Percentiles rank a stretch among this genome's conserved stretches.
These are phyloP conservation scores for Hygrophorus pudorinus DNA, from an alignment of 768 basidiomycete species.

Conservation along the genomic window DNA sequence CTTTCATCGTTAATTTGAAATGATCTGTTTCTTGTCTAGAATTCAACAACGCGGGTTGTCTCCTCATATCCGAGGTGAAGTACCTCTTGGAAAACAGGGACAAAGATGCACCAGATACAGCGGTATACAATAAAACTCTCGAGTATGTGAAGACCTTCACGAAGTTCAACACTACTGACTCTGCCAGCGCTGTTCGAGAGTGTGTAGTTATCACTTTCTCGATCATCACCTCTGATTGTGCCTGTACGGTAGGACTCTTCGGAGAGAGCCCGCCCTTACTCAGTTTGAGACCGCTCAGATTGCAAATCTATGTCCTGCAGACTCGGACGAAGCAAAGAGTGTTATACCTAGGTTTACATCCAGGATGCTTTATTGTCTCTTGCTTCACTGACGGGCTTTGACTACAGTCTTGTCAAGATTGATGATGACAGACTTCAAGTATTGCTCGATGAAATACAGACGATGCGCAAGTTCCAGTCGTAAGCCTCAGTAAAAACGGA, in stretches of 20 bases:
- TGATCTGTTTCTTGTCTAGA: constrained; percentile 31
- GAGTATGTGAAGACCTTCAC: constrained; percentile 90
- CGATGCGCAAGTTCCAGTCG: constrained; percentile 83
- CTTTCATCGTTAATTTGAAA: not conserved
- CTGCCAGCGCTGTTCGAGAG: constrained; percentile 82
- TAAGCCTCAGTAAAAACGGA: too few relatives aligned
- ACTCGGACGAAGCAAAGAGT: constrained; percentile 87
- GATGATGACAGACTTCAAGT: constrained; percentile 82
- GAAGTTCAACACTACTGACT: constrained; percentile 81
- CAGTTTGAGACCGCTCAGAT: constrained; percentile 92
- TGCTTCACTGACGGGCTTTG: not conserved
- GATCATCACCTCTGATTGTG: constrained; percentile 1
- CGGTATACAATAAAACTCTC: constrained; percentile 90
- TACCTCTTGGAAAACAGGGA: constrained; percentile 81
- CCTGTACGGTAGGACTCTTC: constrained; percentile 45
- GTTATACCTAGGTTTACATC: constrained; percentile 70
- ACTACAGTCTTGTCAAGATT: constrained; percentile 65
- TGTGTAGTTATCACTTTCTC: constrained; percentile 28
- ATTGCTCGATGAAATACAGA: constrained; percentile 80
- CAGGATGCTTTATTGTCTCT: not conserved
- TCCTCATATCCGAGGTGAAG: constrained; percentile 89
- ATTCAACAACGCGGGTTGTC: constrained; percentile 85
- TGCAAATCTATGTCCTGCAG: constrained; percentile 81
- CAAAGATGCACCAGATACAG: constrained; percentile 81
- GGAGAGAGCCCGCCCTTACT: constrained; percentile 69